Evolutionary conservation across 2,329 filamentous ascomycete genomes (phyloP), one percentile per base, ranked within the genome.

Genomic region (Cladosporium sp.): DNA sequence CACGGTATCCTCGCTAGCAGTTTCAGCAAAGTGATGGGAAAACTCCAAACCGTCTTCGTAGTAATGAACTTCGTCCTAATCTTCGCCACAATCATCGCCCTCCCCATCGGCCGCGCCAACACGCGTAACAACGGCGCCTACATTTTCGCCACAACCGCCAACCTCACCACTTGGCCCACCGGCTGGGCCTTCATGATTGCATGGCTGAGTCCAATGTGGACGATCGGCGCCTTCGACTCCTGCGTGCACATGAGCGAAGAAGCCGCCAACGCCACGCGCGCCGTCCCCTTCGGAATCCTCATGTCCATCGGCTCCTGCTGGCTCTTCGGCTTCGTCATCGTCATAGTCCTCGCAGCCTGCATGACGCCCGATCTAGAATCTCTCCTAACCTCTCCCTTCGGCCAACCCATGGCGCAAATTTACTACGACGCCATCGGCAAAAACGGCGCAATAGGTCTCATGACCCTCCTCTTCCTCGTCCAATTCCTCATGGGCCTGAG

Each of bases 191-290:
- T 83, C 56, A 80, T 84, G 68, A 65, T 83, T 2, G 68, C 77
- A 0, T 83, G 79, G 78, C 67, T 84, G 16, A 73, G 71, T 25
- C 80, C 80, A 0, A 83, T 84, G 53, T 84, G 80, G 80, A 80
- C 78, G 0, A 77, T 78, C 40, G 57, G 58, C 9, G 73, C 70
- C 1, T 82, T 82, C 53, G 78, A 82, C 57, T 75, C 72, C 2
- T 81, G 78, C 49, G 77, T 68, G 7, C 77, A 82, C 55, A 80
- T 83, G 71, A 76, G 73, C 36, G 80, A 83, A 62, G 80, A 83
- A 60, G 79, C 80, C 0, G 67, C 75, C 38, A 80, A 84, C 63
- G 80, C 80, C 1, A 75, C 77, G 3, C 77, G 73, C 47, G 78
- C 79, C 1, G 79, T 82, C 1, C 80, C 80, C 0, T 71, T 78